Base-by-base conservation (phyloP, 352 stramenopile species). In the Pythium brassicae region DNA sequence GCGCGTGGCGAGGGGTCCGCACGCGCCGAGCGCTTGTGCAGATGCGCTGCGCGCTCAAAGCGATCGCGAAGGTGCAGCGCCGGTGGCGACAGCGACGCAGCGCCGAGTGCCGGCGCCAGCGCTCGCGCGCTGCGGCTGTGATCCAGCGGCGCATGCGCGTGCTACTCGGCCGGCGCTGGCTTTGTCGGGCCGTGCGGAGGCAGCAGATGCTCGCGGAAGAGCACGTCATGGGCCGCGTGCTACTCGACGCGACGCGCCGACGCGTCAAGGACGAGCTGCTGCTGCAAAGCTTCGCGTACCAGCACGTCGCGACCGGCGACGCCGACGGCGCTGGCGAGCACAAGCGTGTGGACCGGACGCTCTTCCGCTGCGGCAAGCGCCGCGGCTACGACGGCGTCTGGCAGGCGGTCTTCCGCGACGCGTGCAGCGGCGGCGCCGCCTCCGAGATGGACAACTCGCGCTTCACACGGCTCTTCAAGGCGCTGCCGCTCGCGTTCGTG, bases 381-480 rank as follows among this genome's bases (percentile, higher is more conserved):
- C 71, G 68, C 42, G 80, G 80, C 1, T 88, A 82, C 46, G 72
- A 87, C 22, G 80, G 80, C 1, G 57, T 87, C 25, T 90, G 80
- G 80, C 80, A 90, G 35, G 68, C 87, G 26, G 44, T 90, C 8
- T 90, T 77, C 58, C 72, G 69, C 15, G 66, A 78, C 44, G 68
- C 74, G 5, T 68, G 70, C 1, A 78, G 76, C 1, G 74, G 73
- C 22, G 64, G 58, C 4, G 32, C 63, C 32, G 32, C 32, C 32
- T 37, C 32, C 8, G 77, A 88, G 53, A 86, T 90, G 52, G 76
- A 87, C 57, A 86, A 80, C 53, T 87, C 80, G 37, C 69, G 71
- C 51, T 88, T 88, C 22, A 60, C 72, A 1, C 68, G 78, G 9
- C 86, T 88, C 39, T 63, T 90, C 26, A 90, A 90, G 35, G 62